Conservation (phyloP, 352 stramenopile species). For the Phytophthora aleatoria region DNA sequence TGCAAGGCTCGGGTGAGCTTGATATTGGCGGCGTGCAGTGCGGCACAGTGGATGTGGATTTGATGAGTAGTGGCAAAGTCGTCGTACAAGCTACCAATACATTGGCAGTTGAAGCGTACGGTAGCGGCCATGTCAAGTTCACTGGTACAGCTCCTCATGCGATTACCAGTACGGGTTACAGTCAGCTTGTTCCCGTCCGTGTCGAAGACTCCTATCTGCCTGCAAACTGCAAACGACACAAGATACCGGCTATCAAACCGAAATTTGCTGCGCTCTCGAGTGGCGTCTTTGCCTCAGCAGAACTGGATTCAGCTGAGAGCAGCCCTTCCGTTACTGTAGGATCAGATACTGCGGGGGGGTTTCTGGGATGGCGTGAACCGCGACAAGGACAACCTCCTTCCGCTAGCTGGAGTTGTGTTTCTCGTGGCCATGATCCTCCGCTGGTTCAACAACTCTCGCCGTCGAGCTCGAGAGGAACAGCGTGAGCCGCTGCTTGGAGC, state of each 20-base stretch:
- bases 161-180: conserved; percentile 17
- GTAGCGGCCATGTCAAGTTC: conserved; percentile 23
- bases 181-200: conserved; percentile 2
- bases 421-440: conserved; percentile 27
- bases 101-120: conserved; percentile 19
- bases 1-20: conserved; percentile 39
- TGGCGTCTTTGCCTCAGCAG: conserved; percentile 14
- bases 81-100: conserved; percentile 39
- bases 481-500: conserved; percentile 16
- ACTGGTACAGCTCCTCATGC: conserved; percentile 8
- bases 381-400: conserved; percentile 22
- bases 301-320: conserved; percentile 28
- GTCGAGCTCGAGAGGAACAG: conserved; percentile 27
- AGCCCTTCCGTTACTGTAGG: conserved; percentile 5
- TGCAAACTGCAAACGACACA: conserved; percentile 18
- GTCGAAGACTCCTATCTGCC: conserved; percentile 19
- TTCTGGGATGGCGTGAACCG: conserved; percentile 8
- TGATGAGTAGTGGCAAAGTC: conserved; percentile 47
- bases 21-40: conserved; percentile 43
- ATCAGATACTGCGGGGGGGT: neutral
- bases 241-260: conserved; percentile 22
- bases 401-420: conserved; percentile 24
- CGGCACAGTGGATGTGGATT: conserved; percentile 37
- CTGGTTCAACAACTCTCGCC: conserved; percentile 29
- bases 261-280: conserved; percentile 14